A percentile compares a stretch with the other conserved stretches of the same genome.
These are phyloP conservation scores for Phytopythium chamaehyphon DNA, from an alignment of 352 stramenopile species.

Conservation along the genomic window DNA sequence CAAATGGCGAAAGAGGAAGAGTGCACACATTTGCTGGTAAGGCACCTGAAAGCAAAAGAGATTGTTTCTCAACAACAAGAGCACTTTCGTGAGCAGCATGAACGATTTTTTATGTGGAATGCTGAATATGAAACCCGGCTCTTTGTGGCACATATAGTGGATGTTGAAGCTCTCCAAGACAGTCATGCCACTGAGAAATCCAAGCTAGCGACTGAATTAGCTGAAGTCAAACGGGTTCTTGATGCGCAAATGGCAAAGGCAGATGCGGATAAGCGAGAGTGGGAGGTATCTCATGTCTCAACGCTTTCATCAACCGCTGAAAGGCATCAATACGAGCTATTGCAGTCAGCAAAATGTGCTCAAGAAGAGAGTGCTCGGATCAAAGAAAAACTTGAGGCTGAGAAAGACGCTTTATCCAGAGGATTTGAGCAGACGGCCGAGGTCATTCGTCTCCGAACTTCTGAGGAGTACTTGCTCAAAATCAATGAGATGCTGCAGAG, in stretches of 20 bases:
- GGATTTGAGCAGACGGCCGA: conserved; percentile 15
- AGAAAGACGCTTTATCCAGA: conserved; percentile 6
- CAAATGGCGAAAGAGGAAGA: conserved; percentile 3
- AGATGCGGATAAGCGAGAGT: neutral
- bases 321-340: conserved; percentile 1
- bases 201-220: neutral
- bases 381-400: conserved; percentile 1
- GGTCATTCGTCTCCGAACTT: conserved; percentile 11
- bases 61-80: neutral
- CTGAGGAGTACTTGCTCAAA: conserved; percentile 18
- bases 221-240: conserved; percentile 2
- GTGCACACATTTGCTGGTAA: neutral
- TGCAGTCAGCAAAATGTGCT: neutral
- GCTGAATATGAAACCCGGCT: conserved; percentile 3
- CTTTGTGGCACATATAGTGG: neutral
- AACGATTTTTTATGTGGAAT: conserved; percentile 8
- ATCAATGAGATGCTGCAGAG: conserved; percentile 19
- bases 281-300: neutral
- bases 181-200: neutral
- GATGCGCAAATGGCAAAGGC: conserved; percentile 2
- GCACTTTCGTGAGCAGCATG: conserved; percentile 5
- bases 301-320: neutral
- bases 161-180: conserved; percentile 2
- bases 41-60: neutral
- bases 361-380: neutral